Evolutionary conservation across 371 early-diverging fungal species (phyloP).

Genomic region (Blakeslea trispora): DNA sequence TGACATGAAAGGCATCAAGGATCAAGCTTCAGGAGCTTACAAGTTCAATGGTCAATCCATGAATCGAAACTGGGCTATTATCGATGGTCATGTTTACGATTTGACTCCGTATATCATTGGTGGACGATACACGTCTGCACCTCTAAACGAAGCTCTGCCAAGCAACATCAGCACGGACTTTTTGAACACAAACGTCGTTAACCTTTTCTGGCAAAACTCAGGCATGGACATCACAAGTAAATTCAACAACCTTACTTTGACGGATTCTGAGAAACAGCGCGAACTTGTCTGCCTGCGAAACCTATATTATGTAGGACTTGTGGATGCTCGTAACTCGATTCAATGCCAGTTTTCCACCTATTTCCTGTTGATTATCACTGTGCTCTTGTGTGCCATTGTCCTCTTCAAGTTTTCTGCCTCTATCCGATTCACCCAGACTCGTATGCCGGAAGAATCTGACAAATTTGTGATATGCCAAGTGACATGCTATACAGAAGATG

Average conservation of each 20-base stretch:
- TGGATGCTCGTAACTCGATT: slow-evolving; percentile 76
- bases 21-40: slow-evolving; percentile 30
- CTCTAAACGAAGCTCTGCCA: slow-evolving; percentile 27
- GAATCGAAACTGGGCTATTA: slow-evolving; percentile 55
- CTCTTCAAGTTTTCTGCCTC: slow-evolving; percentile 87
- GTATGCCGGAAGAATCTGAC: slow-evolving; percentile 74
- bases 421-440: slow-evolving; percentile 56
- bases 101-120: slow-evolving; percentile 58
- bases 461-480: slow-evolving; percentile 86
- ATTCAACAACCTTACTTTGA: slow-evolving; percentile 42
- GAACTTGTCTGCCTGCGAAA: slow-evolving; percentile 67
- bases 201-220: slow-evolving; percentile 53
- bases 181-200: slow-evolving; percentile 45
- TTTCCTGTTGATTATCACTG: slow-evolving; percentile 74
- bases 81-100: slow-evolving; percentile 65
- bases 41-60: slow-evolving; percentile 30
- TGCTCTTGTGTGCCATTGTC: slow-evolving; percentile 75
- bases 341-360: slow-evolving; percentile 83
- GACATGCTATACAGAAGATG: slow-evolving; percentile 77
- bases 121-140: slow-evolving; percentile 28
- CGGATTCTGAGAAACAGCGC: slow-evolving; percentile 18
- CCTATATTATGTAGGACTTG: slow-evolving; percentile 75
- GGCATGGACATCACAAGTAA: slow-evolving; percentile 61
- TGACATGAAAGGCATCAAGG: slow-evolving; percentile 26
- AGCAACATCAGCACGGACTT: too few species aligned